A percentile compares a stretch with the other conserved stretches of the same genome.
phyloP scores from a whole-genome alignment of 371 early-diverging fungal genomes.

The Blakeslea trispora region DNA sequence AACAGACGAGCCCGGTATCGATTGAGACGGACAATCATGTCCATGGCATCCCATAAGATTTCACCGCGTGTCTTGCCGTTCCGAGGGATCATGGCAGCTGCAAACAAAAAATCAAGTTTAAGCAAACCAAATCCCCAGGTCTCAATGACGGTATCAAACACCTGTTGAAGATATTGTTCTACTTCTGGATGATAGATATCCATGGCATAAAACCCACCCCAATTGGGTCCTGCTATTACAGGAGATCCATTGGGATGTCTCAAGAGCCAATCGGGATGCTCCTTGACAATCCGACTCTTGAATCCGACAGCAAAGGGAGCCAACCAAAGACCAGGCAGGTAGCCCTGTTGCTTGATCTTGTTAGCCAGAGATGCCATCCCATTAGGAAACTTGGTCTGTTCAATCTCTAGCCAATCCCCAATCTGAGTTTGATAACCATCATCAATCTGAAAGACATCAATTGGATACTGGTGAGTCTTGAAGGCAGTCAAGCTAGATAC shows the following conservation, averaged over 20 bases:
- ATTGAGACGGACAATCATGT: slow-evolving; percentile 45
- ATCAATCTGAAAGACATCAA: slow-evolving; percentile 62
- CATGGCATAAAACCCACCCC: slow-evolving; percentile 57
- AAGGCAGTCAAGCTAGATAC: slow-evolving; percentile 45
- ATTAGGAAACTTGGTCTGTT: slow-evolving; percentile 48
- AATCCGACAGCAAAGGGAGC: slow-evolving; percentile 61
- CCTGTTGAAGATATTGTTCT: slow-evolving; percentile 42
- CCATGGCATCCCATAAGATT: slow-evolving; percentile 63
- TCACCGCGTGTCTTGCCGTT: slow-evolving; percentile 58
- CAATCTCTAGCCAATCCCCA: slow-evolving; percentile 61
- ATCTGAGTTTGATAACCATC: slow-evolving; percentile 59
- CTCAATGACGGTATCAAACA: slow-evolving; percentile 51
- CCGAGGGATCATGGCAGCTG: slow-evolving; percentile 59
- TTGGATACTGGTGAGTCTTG: slow-evolving; percentile 45
- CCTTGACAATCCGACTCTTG: slow-evolving; percentile 47
- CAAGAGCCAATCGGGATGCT: slow-evolving; percentile 60
- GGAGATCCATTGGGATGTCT: slow-evolving; percentile 29
- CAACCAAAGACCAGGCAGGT: slow-evolving; percentile 58
- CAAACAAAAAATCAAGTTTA: slow-evolving; percentile 65
- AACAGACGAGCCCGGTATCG: slow-evolving; percentile 49
- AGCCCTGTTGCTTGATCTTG: slow-evolving; percentile 38
- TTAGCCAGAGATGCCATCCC: slow-evolving; percentile 47
- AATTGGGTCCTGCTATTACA: slow-evolving; percentile 47
- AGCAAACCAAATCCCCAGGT: slow-evolving; percentile 59
- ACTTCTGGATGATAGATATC: slow-evolving; percentile 57